A percentile compares a stretch with the other conserved stretches of the same genome.
phyloP scores from a whole-genome alignment of 2,329 filamentous ascomycete species.

The Beauveria medogensis region DNA sequence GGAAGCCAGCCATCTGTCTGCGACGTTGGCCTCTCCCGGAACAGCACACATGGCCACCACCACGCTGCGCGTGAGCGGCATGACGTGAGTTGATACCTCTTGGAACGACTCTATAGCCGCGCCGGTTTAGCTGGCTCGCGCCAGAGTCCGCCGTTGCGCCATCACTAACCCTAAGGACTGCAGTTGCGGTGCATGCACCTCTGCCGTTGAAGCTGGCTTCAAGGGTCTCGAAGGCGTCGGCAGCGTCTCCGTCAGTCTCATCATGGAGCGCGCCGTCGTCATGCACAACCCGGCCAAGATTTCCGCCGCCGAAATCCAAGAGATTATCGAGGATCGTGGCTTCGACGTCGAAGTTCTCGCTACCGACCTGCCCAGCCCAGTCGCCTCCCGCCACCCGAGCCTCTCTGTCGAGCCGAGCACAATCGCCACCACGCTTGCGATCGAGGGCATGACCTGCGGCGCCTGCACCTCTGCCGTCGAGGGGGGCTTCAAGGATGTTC shows the following conservation, averaged over 20 bases:
- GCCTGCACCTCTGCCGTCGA: constrained; percentile 84
- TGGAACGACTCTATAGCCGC: neutral
- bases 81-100: constrained; percentile 49
- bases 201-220: constrained; percentile 89
- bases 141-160: neutral
- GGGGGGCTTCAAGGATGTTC: constrained; percentile 65
- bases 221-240: constrained; percentile 72
- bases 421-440: constrained; percentile 65
- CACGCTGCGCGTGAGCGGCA: constrained; percentile 83
- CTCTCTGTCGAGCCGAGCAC: constrained; percentile 30
- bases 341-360: constrained; percentile 89
- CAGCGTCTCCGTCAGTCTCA: constrained; percentile 82
- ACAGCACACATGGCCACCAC: constrained; percentile 72
- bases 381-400: constrained; percentile 30
- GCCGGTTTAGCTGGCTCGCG: neutral
- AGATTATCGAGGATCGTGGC: constrained; percentile 84
- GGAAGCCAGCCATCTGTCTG: constrained; percentile 22
- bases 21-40: constrained; percentile 11
- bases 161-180: constrained; percentile 34
- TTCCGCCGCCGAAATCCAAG: constrained; percentile 65
- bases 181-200: constrained; percentile 88
- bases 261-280: constrained; percentile 93
- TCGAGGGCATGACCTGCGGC: constrained; percentile 87
- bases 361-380: constrained; percentile 60
- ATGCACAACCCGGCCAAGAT: constrained; percentile 75